Base-by-base conservation (phyloP, 2,329 filamentous ascomycete species). In the Hymenoscyphus infarciens region DNA sequence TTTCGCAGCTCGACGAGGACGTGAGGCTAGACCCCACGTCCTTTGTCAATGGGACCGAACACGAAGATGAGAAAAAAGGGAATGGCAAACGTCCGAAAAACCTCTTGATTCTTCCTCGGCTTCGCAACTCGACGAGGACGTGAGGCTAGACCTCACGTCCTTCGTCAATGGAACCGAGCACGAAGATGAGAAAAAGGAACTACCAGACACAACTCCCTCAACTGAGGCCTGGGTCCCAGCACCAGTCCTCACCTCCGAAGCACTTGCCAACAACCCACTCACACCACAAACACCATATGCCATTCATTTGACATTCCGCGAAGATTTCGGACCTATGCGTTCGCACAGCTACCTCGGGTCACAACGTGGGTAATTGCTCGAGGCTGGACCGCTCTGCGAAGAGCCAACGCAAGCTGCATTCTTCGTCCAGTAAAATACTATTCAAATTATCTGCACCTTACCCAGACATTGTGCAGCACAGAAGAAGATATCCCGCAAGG, bases 321-420 rank as follows among this genome's bases (percentile, higher is more conserved):
- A 66, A 27, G 69, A 73, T 55, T 71, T 66, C 38, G 69, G 70
- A 2, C 67, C 64, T 2, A 68, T 67, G 6, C 65, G 67, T 33
- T 71, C 70, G 2, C 70, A 72, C 56, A 62, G 69, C 22, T 73
- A 72, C 61, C 71, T 71, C 53, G 63, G 29, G 29, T 31, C 7
- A 5, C 29, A 31, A 31, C 29, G 29, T 6, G 29, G 29, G 29
- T 31, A 31, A 31, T 6, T 31, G 5, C 29, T 31, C 29, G 29
- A 31, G 29, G 29, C 29, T 31, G 29, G 29, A 31, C 29, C 29
- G 29, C 29, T 5, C 29, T 31, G 29, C 29, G 29, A 31, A 31
- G 5, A 31, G 29, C 29, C 1, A 31, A 31, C 5, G 29, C 29
- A 31, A 31, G 29, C 29, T 31, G 29, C 29, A 31, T 31, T 31